phyloP scores from a whole-genome alignment of 1,284 basidiomycete species.

The Erythrobasidium hasegawianum region DNA sequence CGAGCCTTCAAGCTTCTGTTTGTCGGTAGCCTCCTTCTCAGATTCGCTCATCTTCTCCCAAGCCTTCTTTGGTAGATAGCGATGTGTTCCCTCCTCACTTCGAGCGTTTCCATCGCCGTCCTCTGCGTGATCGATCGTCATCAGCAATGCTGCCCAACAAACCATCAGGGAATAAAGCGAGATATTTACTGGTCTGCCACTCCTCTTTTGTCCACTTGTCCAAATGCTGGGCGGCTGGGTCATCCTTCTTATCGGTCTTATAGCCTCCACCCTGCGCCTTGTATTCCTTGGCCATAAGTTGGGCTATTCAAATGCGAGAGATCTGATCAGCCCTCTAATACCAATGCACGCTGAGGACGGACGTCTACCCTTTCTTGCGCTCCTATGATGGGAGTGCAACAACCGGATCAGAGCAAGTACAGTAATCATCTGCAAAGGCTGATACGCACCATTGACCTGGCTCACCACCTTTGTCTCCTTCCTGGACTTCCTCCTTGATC shows the following conservation, averaged over 20 bases:
- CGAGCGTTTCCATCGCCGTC: conserved; percentile 12
- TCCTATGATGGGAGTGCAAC: too few relatives aligned
- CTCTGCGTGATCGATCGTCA: neutral
- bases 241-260: conserved; percentile 34
- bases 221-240: conserved; percentile 20
- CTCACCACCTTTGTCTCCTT: conserved; percentile 24
- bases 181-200: conserved; percentile 31
- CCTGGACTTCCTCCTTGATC: conserved; percentile 34
- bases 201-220: conserved; percentile 33
- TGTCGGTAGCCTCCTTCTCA: conserved; percentile 31
- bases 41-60: conserved; percentile 34
- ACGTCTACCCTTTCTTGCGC: conserved; percentile 26
- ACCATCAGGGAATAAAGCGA: too few relatives aligned
- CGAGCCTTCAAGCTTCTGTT: conserved; percentile 28
- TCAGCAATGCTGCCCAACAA: neutral
- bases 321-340: neutral
- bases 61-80: conserved; percentile 34
- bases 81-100: conserved; percentile 29
- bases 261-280: conserved; percentile 33
- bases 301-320: neutral
- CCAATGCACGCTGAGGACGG: neutral
- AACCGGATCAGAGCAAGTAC: too few relatives aligned
- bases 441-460: conserved; percentile 24
- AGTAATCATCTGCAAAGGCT: neutral
- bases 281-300: conserved; percentile 34